Evolutionary conservation across 805 yeast genomes (phyloP).

Genomic region (Kodamaea kaohsiungensis): DNA sequence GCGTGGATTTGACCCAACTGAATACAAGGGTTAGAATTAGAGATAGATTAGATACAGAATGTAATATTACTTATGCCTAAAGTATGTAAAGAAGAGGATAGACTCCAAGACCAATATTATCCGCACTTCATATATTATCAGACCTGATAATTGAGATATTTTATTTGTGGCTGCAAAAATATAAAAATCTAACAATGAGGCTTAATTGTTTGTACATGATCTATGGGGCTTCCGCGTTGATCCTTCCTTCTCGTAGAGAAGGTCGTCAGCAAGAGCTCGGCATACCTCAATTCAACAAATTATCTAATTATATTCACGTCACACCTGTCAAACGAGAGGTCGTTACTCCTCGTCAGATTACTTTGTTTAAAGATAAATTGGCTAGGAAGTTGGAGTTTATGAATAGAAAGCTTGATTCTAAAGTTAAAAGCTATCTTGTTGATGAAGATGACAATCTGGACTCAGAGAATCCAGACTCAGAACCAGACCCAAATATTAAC

Average conservation of each 20-base stretch:
- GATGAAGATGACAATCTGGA: background rate
- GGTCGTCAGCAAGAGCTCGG: background rate
- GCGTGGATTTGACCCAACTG: constrained; percentile 33
- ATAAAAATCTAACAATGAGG: background rate
- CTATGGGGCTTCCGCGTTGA: background rate
- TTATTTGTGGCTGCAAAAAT: background rate
- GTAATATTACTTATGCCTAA: too few relatives aligned
- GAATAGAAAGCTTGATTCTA: background rate
- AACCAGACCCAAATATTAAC: background rate
- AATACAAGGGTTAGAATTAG: constrained; percentile 14
- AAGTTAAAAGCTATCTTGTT: background rate
- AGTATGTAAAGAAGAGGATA: too few relatives aligned
- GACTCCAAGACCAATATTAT: too few relatives aligned
- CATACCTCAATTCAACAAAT: background rate
- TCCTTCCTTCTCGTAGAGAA: background rate
- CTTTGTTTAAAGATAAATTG: constrained; percentile 3
- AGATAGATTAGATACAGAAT: background rate
- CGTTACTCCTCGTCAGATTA: background rate
- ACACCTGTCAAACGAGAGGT: constrained; percentile 8
- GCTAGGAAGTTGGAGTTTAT: background rate
- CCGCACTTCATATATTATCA: background rate
- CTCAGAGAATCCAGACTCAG: background rate
- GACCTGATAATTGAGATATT: too few relatives aligned
- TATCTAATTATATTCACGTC: constrained; percentile 2
- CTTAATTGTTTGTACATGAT: background rate